Evolutionary conservation across 2,329 filamentous ascomycete species (phyloP), one percentile per base, ranked within the genome.

Genomic region (Cercospora sp.): DNA sequence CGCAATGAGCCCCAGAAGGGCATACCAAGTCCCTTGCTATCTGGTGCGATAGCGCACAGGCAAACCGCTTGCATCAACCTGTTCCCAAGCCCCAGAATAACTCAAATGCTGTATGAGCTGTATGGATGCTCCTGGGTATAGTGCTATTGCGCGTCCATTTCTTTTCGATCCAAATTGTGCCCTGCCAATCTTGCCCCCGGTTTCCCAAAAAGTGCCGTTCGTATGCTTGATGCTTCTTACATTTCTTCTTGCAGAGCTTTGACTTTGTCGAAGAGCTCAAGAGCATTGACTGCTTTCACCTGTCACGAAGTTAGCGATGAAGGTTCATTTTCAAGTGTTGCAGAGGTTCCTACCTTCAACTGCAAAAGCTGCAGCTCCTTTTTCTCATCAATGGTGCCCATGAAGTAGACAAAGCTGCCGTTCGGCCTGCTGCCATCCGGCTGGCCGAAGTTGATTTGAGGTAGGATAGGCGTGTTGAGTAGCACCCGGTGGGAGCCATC

Each of bases 401-500:
- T 83, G 74, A 97, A 87, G 63, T 87, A 86, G 59, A 93, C 85
- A 55, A 88, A 86, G 79, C 92, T 92, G 69, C 91, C 86, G 51
- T 87, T 88, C 31, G 92, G 89, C 74, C 90, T 91, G 62, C 82
- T 81, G 60, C 87, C 87, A 48, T 80, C 78, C 4, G 81, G 76
- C 70, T 93, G 88, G 68, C 93, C 90, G 75, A 96, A 92, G 55
- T 88, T 88, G 86, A 96, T 91, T 5, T 89, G 87, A 66, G 91
- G 90, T 68, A 93, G 87, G 68, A 98, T 85, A 0, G 89, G 88
- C 1, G 91, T 92, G 80, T 98, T 98, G 61, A 98, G 84, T 69
- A 97, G 89, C 64, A 98, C 89, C 23, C 93, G 88, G 75, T 94
- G 89, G 0, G 92, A 95, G 68, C 93, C 93, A 75, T 97, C 94